Evolutionary conservation across 495 filamentous ascomycete species (phyloP), one percentile per base, ranked within the genome.

Genomic region (Cryomyces minteri): DNA sequence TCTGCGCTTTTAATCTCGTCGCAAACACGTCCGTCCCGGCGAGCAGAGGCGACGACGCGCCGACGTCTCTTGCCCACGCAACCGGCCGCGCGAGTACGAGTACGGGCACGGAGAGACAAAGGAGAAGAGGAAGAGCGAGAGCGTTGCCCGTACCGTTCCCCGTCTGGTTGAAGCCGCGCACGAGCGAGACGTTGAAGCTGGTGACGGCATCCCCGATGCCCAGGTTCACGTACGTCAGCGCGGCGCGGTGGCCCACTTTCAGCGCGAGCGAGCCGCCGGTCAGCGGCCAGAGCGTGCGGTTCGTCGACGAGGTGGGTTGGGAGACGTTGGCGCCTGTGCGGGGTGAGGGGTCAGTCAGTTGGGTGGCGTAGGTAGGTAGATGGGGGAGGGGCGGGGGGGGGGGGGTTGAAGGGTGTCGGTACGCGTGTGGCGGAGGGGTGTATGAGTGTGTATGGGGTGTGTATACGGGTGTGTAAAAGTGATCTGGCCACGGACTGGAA

Each of bases 261-360:
- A 80, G 57, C 32, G 54, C 51, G 41, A 82, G 38, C n/a, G 66
- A 58, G 42, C 76, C 77, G 34, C 74, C 73, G 7, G 51, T 58
- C 5, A 75, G 51, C 5, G 74, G 73, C 77, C 77, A 82, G 37
- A 67, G 59, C 36, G 76, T 80, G 36, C 72, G 70, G 59, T 79
- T 77, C 40, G 52, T 57, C 46, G 45, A 56, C 25, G 56, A 50
- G 29, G 53, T 47, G 42, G 62, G 58, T 51, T 66, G 61, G 44
- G 69, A 60, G 11, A 79, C 69, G 40, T 67, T 67, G 39, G 67
- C 76, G 57, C 74, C 76, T 78, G 41, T 37, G 33, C 18, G 39
- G 34, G 9, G n/a, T n/a, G n/a, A n/a, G n/a, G n/a, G n/a, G n/a
- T n/a, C n/a, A n/a, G n/a, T n/a, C n/a, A n/a, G n/a, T n/a, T n/a